Percentiles rank a stretch among this genome's conserved stretches.
Evolutionary conservation across 352 stramenopile genomes (phyloP).

Genomic region (Pythium dissimile): DNA sequence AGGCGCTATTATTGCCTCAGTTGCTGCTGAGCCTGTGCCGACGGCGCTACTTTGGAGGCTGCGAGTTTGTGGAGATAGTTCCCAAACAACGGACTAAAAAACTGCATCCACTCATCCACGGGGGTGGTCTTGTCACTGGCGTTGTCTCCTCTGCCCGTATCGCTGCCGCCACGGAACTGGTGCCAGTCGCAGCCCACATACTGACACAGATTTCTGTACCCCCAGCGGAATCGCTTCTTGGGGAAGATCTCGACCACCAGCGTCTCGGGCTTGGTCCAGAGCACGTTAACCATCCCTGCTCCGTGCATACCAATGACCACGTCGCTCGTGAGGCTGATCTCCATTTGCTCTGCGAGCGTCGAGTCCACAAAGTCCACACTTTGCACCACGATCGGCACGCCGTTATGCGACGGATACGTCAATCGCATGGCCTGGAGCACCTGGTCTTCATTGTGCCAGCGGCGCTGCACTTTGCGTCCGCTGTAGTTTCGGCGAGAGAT

Average conservation of each 20-base stretch:
- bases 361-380: constrained; percentile 65
- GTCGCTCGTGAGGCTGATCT: constrained; percentile 54
- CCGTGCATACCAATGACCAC: constrained; percentile 83
- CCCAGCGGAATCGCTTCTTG: constrained; percentile 44
- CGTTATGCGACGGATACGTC: constrained; percentile 6
- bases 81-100: constrained; percentile 47
- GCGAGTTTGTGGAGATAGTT: neutral
- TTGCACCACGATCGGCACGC: constrained; percentile 36
- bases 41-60: neutral
- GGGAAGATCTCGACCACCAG: constrained; percentile 77
- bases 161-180: constrained; percentile 30
- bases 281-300: constrained; percentile 71
- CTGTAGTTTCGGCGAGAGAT: constrained; percentile 27
- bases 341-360: constrained; percentile 61
- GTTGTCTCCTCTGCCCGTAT: constrained; percentile 37
- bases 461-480: constrained; percentile 22
- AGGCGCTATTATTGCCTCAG: no score
- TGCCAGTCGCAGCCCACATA: constrained; percentile 67
- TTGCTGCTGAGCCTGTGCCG: neutral
- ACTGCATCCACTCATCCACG: constrained; percentile 45
- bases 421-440: constrained; percentile 18
- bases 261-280: constrained; percentile 54
- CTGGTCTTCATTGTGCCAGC: constrained; percentile 32
- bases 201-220: constrained; percentile 77
- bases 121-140: constrained; percentile 49